Evolutionary conservation across 352 stramenopile genomes (phyloP).

Genomic region (Phytophthora hibernalis): DNA sequence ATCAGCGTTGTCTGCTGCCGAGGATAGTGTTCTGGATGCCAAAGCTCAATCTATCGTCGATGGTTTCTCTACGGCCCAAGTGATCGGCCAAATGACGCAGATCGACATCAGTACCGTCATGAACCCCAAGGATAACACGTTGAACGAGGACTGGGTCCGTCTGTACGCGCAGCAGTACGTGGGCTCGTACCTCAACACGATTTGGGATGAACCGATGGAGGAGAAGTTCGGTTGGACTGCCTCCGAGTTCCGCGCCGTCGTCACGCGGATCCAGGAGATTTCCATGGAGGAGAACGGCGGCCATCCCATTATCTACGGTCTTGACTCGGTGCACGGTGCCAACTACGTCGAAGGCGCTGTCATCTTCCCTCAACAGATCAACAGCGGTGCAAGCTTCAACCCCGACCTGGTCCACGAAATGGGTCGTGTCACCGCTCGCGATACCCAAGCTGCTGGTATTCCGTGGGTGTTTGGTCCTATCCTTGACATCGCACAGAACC

Average conservation of each 20-base stretch:
- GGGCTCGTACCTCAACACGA: constrained; percentile 88
- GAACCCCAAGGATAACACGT: constrained; percentile 54
- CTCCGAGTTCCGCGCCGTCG: constrained; percentile 62
- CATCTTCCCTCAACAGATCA: constrained; percentile 91
- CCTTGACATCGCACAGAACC: constrained; percentile 81
- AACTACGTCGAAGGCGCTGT: constrained; percentile 84
- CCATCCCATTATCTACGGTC: constrained; percentile 80
- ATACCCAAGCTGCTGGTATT: constrained; percentile 87
- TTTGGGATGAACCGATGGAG: constrained; percentile 49
- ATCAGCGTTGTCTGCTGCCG: constrained; percentile 6
- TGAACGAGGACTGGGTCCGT: constrained; percentile 62
- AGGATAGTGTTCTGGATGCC: constrained; percentile 15
- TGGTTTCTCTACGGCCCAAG: constrained; percentile 32
- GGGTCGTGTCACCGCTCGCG: constrained; percentile 72
- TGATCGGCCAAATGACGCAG: constrained; percentile 91
- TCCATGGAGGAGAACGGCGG: constrained; percentile 63
- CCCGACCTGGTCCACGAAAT: constrained; percentile 62
- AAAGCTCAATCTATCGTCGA: constrained; percentile 35
- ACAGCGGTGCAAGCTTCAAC: constrained; percentile 90
- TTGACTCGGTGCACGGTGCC: constrained; percentile 91
- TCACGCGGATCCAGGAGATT: constrained; percentile 78
- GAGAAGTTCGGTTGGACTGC: constrained; percentile 59
- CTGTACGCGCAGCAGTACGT: constrained; percentile 79
- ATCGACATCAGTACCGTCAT: constrained; percentile 84
- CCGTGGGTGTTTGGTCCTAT: constrained; percentile 91